Evolutionary conservation across 2,329 filamentous ascomycete genomes (phyloP), one percentile per base, ranked within the genome.

Genomic region (Stachybotrys elegans): DNA sequence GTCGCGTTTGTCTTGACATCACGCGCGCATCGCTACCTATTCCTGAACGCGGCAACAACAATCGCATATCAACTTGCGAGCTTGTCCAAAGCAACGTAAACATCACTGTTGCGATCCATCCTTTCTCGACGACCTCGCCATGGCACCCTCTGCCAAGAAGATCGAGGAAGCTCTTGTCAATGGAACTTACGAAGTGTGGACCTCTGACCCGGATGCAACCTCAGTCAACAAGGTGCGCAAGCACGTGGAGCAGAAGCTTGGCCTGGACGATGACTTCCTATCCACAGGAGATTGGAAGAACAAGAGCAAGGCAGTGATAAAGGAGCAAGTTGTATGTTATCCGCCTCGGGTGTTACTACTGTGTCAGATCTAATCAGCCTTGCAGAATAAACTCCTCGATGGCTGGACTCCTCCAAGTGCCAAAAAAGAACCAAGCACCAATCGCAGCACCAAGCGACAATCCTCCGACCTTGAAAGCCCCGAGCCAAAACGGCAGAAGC

Each of bases 181-280:
- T n/a, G 67, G 68, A 4, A 74, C 78, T 27, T 65, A 60, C 41
- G 62, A 67, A 3, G 54, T 79, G 32, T 78, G 72, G 52, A 57
- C 65, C 21, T 54, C 58, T 17, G 65, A 70, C 12, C 66, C 69
- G 4, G 70, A 75, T 17, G 51, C 66, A 4, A 67, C 81, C 8
- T 76, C 76, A 0, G 77, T 84, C 47, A 82, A 81, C 52, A 68
- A 66, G 40, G 71, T 81, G 43, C 78, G 81, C 44, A 71, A 73
- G 47, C 65, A 63, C 36, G 73, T 70, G 3, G 77, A 80, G 47
- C 60, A 72, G 22, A 60, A 72, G 35, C 60, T 78, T 1, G 61
- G 57, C 1, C 67, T 83, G 2, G 68, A 73, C 0, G 60, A 70
- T 1, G 75, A 70, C 0, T 80, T 81, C 48, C 72, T 83, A 40